phyloP scores from a whole-genome alignment of 2,329 filamentous ascomycete species.

The Pseudovirgaria hyperparasitica region DNA sequence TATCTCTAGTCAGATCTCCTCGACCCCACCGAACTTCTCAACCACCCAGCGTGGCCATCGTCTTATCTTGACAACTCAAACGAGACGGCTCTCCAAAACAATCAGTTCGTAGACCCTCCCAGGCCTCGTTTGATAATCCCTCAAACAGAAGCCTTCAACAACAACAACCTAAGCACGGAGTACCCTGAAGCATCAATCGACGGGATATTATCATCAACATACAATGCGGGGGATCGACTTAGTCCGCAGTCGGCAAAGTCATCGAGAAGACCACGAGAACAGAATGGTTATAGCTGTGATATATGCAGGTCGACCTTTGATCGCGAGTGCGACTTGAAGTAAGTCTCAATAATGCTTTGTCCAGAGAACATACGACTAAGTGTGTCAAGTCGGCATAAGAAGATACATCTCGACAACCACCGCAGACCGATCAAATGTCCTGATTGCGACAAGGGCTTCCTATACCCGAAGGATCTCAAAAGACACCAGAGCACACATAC shows the following conservation, averaged over 20 bases:
- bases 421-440: constrained; percentile 20
- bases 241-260: not conserved
- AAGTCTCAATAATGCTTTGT: constrained; percentile 8
- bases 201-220: too few relatives aligned
- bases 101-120: too few relatives aligned
- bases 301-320: constrained; percentile 16
- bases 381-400: constrained; percentile 17
- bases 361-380: constrained; percentile 8
- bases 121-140: too few relatives aligned
- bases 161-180: constrained; percentile 16
- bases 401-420: constrained; percentile 13
- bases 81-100: constrained; percentile 6
- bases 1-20: constrained; percentile 7
- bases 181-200: constrained; percentile 14
- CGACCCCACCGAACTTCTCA: not conserved
- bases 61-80: not conserved
- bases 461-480: constrained; percentile 21
- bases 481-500: constrained; percentile 18
- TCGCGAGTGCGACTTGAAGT: constrained; percentile 22
- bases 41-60: not conserved
- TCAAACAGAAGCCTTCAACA: constrained; percentile 7
- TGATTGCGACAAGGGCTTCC: constrained; percentile 17
- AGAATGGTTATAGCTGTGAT: constrained; percentile 15
- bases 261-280: constrained; percentile 9
- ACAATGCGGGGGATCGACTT: constrained; percentile 17